Base-by-base conservation (phyloP, 2,329 filamentous ascomycete species). In the Claviceps capensis region DNA sequence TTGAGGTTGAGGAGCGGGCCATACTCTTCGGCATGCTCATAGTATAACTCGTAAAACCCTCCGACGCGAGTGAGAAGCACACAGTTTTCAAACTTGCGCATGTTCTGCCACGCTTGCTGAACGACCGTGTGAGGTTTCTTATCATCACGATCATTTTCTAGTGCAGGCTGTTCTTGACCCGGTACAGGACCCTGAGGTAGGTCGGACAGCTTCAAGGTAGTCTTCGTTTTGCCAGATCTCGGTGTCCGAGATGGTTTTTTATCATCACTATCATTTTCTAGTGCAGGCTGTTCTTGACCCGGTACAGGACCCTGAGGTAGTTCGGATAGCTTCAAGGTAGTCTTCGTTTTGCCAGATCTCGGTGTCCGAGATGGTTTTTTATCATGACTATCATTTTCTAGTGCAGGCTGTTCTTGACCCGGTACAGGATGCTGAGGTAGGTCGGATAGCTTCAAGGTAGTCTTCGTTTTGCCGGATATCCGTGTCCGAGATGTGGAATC, bases 41-140 rank as follows among this genome's bases (percentile, higher is more conserved):
- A 94, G 70, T 98, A 98, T 53, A 98, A 73, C 78, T 98, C 93
- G 68, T 97, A 98, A 69, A 98, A 98, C 54, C 90, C 85, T 52
- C 93, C 93, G 30, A 98, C 89, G 52, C 91, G 81, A 4, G 93
- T 98, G 54, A 98, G 71, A 7, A 98, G 68, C 41, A 98, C 86
- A 68, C 91, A 97, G 61, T 94, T 88, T 61, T 83, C 80, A 69
- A 95, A 96, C 61, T 85, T 89, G 59, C 82, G 77, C 84, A 97
- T 95, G 69, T 95, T 94, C 58, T 83, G 87, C 52, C 82, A 80
- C 30, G 88, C 91, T 65, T 95, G 89, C 62, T 88, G 80, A 53
- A 97, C 73, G 47, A 97, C 86, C n/a, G 88, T 86, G 16, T 93
- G 90, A 66, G 78, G 76, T 16, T 59, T 69, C 51, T 71, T 67